These are phyloP conservation scores for Cercospora sp. DNA, from an alignment of 2,329 filamentous ascomycete genomes.

Conservation along the genomic window DNA sequence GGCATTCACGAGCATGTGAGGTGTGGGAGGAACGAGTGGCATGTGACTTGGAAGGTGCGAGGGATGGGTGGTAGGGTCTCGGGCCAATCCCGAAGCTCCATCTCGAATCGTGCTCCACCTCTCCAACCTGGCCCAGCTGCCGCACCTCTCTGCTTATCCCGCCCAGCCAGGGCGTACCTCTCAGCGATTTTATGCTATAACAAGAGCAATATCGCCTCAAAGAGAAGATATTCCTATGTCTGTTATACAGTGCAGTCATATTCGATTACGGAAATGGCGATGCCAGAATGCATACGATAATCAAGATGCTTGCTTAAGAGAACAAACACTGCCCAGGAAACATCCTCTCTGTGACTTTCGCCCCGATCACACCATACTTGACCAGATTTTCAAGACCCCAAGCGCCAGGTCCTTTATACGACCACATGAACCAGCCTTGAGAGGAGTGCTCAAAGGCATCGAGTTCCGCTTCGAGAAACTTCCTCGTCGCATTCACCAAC, in stretches of 20 bases:
- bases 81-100: not conserved
- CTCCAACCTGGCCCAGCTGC: not conserved
- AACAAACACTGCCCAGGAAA: slow-evolving; percentile 31
- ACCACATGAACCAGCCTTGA: slow-evolving; percentile 49
- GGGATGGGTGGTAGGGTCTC: not conserved
- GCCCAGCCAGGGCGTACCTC: not conserved
- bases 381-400: slow-evolving; percentile 48
- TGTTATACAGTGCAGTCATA: not conserved
- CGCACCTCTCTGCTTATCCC: not conserved
- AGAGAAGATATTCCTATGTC: not conserved
- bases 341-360: slow-evolving; percentile 39
- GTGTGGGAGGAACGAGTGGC: not conserved
- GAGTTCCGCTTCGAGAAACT: slow-evolving; percentile 48
- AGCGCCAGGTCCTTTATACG: slow-evolving; percentile 44
- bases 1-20: slow-evolving; percentile 3
- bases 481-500: slow-evolving; percentile 41
- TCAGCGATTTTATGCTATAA: not conserved
- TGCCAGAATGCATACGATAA: not conserved
- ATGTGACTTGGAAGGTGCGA: slow-evolving; percentile 4
- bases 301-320: not conserved
- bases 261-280: not conserved
- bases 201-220: not conserved
- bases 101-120: not conserved
- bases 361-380: slow-evolving; percentile 44
- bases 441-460: slow-evolving; percentile 46